phyloP scores from a whole-genome alignment of 768 basidiomycete genomes.

The Pholiota microspora region DNA sequence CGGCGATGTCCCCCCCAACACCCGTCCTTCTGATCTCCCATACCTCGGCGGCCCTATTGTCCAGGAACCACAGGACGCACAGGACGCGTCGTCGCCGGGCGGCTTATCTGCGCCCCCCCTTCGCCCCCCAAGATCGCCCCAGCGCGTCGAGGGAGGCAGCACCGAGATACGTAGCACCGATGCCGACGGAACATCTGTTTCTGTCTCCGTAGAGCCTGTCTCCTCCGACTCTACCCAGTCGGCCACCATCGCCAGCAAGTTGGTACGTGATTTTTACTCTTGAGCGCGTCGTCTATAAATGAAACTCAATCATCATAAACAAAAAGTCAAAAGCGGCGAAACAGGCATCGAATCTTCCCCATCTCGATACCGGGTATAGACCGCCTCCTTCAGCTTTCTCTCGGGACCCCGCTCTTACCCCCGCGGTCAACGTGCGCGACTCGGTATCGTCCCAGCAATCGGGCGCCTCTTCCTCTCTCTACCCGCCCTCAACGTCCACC shows the following conservation, averaged over 20 bases:
- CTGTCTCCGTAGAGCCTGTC: constrained; percentile 28
- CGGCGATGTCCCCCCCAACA: constrained; percentile 23
- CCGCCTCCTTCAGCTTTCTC: constrained; percentile 48
- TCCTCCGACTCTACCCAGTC: constrained; percentile 26
- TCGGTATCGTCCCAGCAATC: constrained; percentile 65
- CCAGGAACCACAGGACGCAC: constrained; percentile 23
- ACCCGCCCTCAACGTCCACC: constrained; percentile 71
- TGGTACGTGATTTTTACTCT: constrained; percentile 31
- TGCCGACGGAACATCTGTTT: constrained; percentile 20
- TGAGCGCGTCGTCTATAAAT: constrained; percentile 8
- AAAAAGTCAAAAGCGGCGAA: constrained; percentile 33
- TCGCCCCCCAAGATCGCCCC: constrained; percentile 29
- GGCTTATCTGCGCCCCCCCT: constrained; percentile 16
- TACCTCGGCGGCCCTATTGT: constrained; percentile 26
- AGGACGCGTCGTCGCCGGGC: constrained; percentile 9
- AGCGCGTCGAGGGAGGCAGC: constrained; percentile 10
- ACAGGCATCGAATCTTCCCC: constrained; percentile 28
- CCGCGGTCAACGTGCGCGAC: constrained; percentile 45
- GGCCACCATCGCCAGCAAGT: constrained; percentile 26
- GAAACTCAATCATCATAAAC: constrained; percentile 16
- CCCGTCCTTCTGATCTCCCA: constrained; percentile 29
- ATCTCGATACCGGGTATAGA: constrained; percentile 30
- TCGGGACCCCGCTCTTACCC: constrained; percentile 44
- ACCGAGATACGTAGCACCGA: constrained; percentile 24
- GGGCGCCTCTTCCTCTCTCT: constrained; percentile 71